These are phyloP conservation scores for Phytophthora hibernalis DNA, from an alignment of 352 stramenopile species.

Conservation along the genomic window DNA sequence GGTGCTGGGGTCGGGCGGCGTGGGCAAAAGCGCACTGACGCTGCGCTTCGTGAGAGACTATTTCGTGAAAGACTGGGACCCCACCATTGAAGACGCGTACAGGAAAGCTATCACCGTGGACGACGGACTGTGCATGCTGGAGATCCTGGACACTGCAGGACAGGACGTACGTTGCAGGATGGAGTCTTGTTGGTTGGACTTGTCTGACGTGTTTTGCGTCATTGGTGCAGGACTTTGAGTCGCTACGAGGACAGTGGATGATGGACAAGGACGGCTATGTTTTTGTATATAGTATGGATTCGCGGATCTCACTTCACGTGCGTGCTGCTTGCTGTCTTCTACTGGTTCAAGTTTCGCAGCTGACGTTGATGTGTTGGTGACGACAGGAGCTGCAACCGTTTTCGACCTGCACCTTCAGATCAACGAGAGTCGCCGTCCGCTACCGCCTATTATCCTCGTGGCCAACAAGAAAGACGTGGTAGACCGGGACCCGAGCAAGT, in stretches of 20 bases:
- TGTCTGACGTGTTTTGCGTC: neutral
- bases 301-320: conserved; percentile 86
- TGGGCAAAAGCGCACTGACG: conserved; percentile 92
- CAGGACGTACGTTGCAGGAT: conserved; percentile 72
- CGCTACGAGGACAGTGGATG: conserved; percentile 89
- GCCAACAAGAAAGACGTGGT: conserved; percentile 92
- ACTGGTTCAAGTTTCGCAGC: too few relatives aligned
- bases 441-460: conserved; percentile 88
- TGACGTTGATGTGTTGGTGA: conserved; percentile 9
- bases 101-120: conserved; percentile 88
- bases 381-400: conserved; percentile 86
- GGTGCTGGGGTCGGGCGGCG: conserved; percentile 87
- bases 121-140: conserved; percentile 86
- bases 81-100: conserved; percentile 93
- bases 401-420: conserved; percentile 89
- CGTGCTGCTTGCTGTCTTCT: neutral
- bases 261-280: conserved; percentile 93
- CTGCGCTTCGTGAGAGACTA: conserved; percentile 91
- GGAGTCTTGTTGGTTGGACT: too few relatives aligned
- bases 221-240: conserved; percentile 90
- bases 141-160: conserved; percentile 92
- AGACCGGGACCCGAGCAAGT: conserved; percentile 81
- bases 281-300: conserved; percentile 93
- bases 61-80: conserved; percentile 93
- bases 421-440: conserved; percentile 80